Evolutionary conservation across 345 rosid species (phyloP).

Genomic region (Cardamine chenopodiifolia): DNA sequence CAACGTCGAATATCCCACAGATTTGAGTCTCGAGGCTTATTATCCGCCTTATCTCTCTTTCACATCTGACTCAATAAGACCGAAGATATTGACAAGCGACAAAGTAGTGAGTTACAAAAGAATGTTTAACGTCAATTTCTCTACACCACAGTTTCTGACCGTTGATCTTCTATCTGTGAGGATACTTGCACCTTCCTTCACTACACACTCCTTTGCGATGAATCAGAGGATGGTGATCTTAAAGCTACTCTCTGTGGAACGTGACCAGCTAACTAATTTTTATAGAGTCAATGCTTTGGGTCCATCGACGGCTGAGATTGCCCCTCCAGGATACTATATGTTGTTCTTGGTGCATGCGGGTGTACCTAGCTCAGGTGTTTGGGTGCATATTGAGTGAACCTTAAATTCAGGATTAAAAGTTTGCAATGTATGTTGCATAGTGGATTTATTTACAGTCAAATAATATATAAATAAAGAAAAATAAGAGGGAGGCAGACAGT

Average conservation of each 20-base stretch:
- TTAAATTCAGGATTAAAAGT: slow-evolving; percentile 1
- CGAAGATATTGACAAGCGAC: slow-evolving; percentile 43
- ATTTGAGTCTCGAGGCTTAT: slow-evolving; percentile 74
- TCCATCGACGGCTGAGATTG: slow-evolving; percentile 37
- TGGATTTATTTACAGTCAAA: slow-evolving; percentile 3
- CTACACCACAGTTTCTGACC: slow-evolving; percentile 36
- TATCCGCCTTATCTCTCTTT: slow-evolving; percentile 64
- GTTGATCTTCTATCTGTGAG: slow-evolving; percentile 48
- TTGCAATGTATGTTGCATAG: slow-evolving; percentile 26
- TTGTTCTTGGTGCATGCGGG: slow-evolving; percentile 69
- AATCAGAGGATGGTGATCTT: slow-evolving; percentile 82
- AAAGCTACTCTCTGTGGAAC: slow-evolving; percentile 34
- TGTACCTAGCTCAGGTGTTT: slow-evolving; percentile 65
- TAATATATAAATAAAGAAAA: background rate
- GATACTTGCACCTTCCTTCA: slow-evolving; percentile 70
- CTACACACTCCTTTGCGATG: slow-evolving; percentile 78
- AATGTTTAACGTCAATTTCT: slow-evolving; percentile 44
- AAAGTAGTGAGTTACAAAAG: slow-evolving; percentile 42
- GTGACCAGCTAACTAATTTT: slow-evolving; percentile 7
- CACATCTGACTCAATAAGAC: slow-evolving; percentile 44
- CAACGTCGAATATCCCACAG: slow-evolving; percentile 67
- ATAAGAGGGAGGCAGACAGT: slow-evolving; percentile 4
- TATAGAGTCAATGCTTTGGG: slow-evolving; percentile 19
- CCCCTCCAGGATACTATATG: slow-evolving; percentile 81
- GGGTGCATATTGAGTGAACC: slow-evolving; percentile 64